A percentile compares a stretch with the other conserved stretches of the same genome.
Evolutionary conservation across 257 asterid genomes (phyloP).

Genomic region (Marsdenia floribunda): DNA sequence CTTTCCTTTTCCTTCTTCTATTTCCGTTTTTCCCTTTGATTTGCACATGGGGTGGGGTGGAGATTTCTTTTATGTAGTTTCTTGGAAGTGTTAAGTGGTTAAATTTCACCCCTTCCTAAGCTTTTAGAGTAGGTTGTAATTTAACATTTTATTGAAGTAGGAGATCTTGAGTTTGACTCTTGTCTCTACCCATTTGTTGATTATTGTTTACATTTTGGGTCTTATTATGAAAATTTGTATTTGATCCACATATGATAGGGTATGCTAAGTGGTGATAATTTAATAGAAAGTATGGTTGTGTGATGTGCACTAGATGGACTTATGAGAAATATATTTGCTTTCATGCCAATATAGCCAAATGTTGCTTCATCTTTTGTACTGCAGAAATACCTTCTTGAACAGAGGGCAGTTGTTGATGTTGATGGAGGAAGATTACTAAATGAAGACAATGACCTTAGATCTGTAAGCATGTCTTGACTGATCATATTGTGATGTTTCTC

Average conservation of each 20-base stretch:
- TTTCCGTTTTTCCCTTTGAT: not conserved
- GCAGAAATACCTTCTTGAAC: conserved; percentile 91
- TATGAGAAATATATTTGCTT: not conserved
- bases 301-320: not conserved
- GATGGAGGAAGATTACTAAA: conserved; percentile 91
- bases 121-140: no score
- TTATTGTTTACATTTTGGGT: no score
- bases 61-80: no score
- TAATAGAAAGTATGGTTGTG: not conserved
- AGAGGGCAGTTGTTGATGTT: conserved; percentile 80
- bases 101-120: no score
- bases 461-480: conserved; percentile 49
- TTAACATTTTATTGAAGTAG: no score
- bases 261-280: no score
- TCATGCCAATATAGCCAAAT: not conserved
- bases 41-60: no score
- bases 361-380: conserved; percentile 16
- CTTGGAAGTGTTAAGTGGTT: no score
- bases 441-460: conserved; percentile 88
- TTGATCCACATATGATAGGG: no score
- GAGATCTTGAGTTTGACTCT: no score
- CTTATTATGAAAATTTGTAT: no score
- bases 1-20: not conserved
- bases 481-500: conserved; percentile 5
- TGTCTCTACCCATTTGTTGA: no score